Evolutionary conservation across 169 alveolate species (phyloP).

Genomic region (Cryptosporidium sp.): DNA sequence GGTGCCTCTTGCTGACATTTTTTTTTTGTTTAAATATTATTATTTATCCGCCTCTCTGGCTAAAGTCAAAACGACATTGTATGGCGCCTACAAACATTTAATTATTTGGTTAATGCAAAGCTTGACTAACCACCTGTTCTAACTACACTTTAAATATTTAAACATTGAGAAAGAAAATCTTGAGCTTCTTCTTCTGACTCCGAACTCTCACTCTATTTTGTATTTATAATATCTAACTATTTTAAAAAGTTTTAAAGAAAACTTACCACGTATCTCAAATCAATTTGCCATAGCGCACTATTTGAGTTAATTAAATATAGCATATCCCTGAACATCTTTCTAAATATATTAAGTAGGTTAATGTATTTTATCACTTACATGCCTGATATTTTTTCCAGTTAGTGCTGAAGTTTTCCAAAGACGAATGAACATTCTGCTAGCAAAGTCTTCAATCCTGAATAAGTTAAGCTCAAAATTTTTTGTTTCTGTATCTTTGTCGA

Average conservation of each 20-base stretch:
- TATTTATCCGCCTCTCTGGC: slow-evolving; percentile 16
- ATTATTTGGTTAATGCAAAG: background rate
- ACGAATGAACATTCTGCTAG: slow-evolving; percentile 60
- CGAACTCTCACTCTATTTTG: slow-evolving; percentile 46
- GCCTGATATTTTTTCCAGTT: slow-evolving; percentile 48
- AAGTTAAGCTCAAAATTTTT: slow-evolving; percentile 42
- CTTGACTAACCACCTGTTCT: background rate
- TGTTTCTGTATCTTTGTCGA: slow-evolving; percentile 55
- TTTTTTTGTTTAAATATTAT: background rate
- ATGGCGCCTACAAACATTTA: slow-evolving; percentile 29
- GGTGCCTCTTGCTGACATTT: slow-evolving; percentile 71
- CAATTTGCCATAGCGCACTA: slow-evolving; percentile 70
- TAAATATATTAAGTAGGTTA: background rate
- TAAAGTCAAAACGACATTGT: slow-evolving; percentile 44
- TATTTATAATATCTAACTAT: background rate
- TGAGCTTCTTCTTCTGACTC: slow-evolving; percentile 46
- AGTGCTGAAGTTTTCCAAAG: slow-evolving; percentile 75
- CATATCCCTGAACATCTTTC: slow-evolving; percentile 69
- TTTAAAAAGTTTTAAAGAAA: background rate
- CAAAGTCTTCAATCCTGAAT: slow-evolving; percentile 53
- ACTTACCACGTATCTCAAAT: slow-evolving; percentile 67
- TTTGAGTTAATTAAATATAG: slow-evolving; percentile 60
- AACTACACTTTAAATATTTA: slow-evolving; percentile 20
- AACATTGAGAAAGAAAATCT: slow-evolving; percentile 28
- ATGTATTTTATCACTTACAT: slow-evolving; percentile 35